These are phyloP conservation scores for Heliosperma pusillum DNA, from an alignment of 148 eudicot genomes.

Conservation along the genomic window DNA sequence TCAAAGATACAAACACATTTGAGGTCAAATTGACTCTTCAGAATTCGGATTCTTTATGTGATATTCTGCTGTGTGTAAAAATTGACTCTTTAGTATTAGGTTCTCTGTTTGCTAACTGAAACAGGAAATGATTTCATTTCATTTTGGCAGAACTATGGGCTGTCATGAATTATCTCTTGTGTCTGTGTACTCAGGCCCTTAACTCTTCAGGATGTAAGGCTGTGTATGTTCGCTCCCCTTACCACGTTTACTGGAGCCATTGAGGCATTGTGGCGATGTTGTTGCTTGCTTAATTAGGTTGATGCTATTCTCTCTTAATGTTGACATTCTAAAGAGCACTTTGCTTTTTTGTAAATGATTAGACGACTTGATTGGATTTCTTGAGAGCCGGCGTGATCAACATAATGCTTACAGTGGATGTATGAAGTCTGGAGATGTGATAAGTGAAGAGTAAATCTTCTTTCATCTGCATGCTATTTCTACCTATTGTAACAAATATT, in stretches of 20 bases:
- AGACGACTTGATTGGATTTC: slow-evolving; percentile 82
- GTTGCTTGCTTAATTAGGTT: neutral
- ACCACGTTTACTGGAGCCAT: no score
- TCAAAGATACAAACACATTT: neutral
- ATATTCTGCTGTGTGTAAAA: neutral
- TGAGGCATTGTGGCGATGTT: no score
- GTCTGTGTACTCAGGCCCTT: no score
- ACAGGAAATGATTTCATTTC: neutral
- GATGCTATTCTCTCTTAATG: slow-evolving; percentile 2
- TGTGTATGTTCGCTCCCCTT: no score
- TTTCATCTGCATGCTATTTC: slow-evolving; percentile 3
- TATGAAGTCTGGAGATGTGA: slow-evolving; percentile 97
- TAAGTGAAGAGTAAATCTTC: slow-evolving; percentile 74
- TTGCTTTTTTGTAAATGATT: slow-evolving; percentile 18
- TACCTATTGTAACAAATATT: neutral
- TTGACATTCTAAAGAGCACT: neutral
- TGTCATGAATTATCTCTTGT: neutral
- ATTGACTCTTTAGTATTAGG: neutral
- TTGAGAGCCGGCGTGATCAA: slow-evolving; percentile 77
- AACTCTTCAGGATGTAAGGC: no score
- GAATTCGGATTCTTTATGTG: no score
- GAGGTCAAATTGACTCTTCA: neutral
- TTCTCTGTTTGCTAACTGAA: neutral
- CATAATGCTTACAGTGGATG: slow-evolving; percentile 88
- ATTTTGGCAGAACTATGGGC: neutral